phyloP scores from a whole-genome alignment of 768 basidiomycete species.

The Rhizopogon rudus region DNA sequence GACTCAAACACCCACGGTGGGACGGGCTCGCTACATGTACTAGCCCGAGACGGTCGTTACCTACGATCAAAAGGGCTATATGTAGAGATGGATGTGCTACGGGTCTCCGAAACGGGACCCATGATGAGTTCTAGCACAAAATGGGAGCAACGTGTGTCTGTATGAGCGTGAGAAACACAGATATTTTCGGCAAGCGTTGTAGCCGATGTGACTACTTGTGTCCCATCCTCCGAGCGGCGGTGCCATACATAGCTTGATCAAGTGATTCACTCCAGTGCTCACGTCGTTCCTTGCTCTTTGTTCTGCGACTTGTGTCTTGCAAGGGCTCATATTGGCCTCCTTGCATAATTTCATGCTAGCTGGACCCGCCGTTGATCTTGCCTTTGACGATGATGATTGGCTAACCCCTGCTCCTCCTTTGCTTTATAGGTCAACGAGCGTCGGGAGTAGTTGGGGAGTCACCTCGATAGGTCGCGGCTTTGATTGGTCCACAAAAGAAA shows the following conservation, averaged over 20 bases:
- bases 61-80: too few relatives aligned
- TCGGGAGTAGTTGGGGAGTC: conserved; percentile 79
- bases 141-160: not conserved
- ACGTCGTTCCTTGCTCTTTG: not conserved
- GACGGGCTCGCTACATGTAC: too few relatives aligned
- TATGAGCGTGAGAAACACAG: not conserved
- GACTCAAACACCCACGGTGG: too few relatives aligned
- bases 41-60: too few relatives aligned
- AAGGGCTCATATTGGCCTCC: not conserved
- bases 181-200: not conserved
- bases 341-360: conserved; percentile 44
- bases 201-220: not conserved
- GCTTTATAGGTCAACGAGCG: conserved; percentile 60
- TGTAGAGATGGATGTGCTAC: too few relatives aligned
- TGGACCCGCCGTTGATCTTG: conserved; percentile 51
- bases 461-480: conserved; percentile 83
- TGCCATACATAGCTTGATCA: not conserved
- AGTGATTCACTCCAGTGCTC: not conserved
- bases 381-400: conserved; percentile 74
- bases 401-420: conserved; percentile 42
- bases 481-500: conserved; percentile 55
- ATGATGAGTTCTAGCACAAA: not conserved
- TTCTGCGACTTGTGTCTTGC: not conserved
- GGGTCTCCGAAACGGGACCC: not conserved
- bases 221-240: not conserved